Evolutionary conservation across 768 basidiomycete species (phyloP), one percentile per base, ranked within the genome.

Genomic region (Hemileccinum rubropunctum): DNA sequence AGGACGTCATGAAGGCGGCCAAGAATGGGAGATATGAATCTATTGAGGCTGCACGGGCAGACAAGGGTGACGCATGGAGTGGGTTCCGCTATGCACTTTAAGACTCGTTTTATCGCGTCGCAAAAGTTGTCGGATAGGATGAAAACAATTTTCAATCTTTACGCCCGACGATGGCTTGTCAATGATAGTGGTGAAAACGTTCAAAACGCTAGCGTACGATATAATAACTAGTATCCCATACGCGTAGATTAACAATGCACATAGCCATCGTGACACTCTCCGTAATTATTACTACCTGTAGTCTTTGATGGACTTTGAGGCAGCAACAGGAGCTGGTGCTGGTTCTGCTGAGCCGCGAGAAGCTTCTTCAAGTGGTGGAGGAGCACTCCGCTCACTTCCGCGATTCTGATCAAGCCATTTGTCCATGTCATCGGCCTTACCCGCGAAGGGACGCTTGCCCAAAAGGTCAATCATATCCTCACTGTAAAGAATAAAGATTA

Each of bases 391-490:
- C 59, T 81, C 81, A 33, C 60, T 61, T 35, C 77, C 78, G 33
- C 77, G 78, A 64, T 91, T 81, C 63, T 87, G 81, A 61, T 95
- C 92, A n/a, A 95, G 78, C 88, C 93, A 95, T 65, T 88, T 90
- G 73, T 97, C 94, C 95, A 98, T 97, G 57, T 95, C 92, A 64
- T 95, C 93, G 21, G 81, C 74, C 50, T 81, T 79, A 55, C 81
- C 82, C n/a, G 64, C 70, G 60, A 93, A 93, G 21, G 91, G 90
- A 44, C 91, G 82, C 63, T 86, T 88, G 43, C 91, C 91, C 35
- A 93, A 78, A 15, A 92, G 76, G 35, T 75, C 62, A 53, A 90
- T 88, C 91, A 93, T 94, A 62, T 92, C 88, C 78, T 91, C 89
- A 44, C 91, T 91, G 58, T 44, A 48, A 4, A 39, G 21, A 54